These are phyloP conservation scores for Taphrina pruni DNA, from an alignment of 1,139 yeast genomes.

Conservation along the genomic window DNA sequence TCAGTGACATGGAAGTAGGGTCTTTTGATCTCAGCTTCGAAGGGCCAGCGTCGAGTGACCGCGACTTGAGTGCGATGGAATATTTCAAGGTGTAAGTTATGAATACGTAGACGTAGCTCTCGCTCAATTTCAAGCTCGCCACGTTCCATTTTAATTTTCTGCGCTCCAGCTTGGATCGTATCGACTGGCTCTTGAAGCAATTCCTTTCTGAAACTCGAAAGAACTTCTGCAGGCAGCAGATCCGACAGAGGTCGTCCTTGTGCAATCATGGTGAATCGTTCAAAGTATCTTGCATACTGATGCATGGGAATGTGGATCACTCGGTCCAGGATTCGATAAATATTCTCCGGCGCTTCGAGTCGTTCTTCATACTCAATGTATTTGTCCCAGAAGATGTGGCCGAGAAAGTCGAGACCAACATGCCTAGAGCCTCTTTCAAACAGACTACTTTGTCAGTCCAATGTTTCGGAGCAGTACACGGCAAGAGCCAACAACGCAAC, in stretches of 20 bases:
- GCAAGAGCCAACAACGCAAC: conserved; percentile 1
- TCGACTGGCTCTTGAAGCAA: conserved; percentile 44
- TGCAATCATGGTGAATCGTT: conserved; percentile 50
- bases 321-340: conserved; percentile 60
- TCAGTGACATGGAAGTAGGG: conserved; percentile 60
- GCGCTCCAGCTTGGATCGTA: conserved; percentile 47
- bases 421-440: conserved; percentile 67
- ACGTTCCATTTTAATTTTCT: conserved; percentile 44
- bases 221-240: conserved; percentile 47
- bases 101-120: conserved; percentile 50
- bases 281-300: conserved; percentile 68
- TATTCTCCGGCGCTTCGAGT: conserved; percentile 53
- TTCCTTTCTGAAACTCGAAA: conserved; percentile 49
- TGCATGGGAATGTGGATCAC: conserved; percentile 75
- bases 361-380: conserved; percentile 65
- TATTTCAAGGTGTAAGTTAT: conserved; percentile 54
- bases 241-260: conserved; percentile 48
- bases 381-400: conserved; percentile 75
- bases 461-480: neutral
- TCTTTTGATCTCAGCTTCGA: conserved; percentile 63
- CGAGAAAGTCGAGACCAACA: conserved; percentile 75
- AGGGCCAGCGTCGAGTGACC: conserved; percentile 66
- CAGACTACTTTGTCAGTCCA: conserved; percentile 48
- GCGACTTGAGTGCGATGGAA: conserved; percentile 68
- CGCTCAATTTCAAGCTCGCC: conserved; percentile 48